Conservation (phyloP, 2,329 filamentous ascomycete species). For the Alternaria ethzedia region DNA sequence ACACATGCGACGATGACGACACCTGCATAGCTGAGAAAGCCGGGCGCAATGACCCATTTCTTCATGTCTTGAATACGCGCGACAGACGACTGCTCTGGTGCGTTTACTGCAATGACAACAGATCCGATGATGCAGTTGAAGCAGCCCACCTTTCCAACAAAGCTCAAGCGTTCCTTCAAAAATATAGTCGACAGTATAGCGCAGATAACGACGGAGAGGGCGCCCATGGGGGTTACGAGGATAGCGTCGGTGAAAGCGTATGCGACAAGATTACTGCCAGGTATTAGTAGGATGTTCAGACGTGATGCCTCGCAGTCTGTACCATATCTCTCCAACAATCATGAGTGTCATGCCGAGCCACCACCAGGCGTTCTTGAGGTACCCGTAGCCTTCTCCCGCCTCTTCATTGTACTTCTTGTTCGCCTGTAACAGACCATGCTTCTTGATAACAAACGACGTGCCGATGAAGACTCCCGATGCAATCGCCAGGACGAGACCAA, state of each 20-base stretch:
- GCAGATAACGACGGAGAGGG: conserved; percentile 89
- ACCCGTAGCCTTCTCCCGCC: conserved; percentile 95
- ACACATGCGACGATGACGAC: conserved; percentile 76
- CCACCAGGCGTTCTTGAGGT: conserved; percentile 94
- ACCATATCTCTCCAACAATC: conserved; percentile 88
- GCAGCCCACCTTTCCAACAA: conserved; percentile 94
- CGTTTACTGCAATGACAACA: conserved; percentile 93
- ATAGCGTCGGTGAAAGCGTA: conserved; percentile 98
- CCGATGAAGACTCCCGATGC: conserved; percentile 93
- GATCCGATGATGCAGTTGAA: conserved; percentile 94
- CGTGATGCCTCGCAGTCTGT: background rate
- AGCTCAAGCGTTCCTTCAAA: conserved; percentile 90
- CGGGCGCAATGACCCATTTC: conserved; percentile 80
- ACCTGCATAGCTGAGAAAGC: conserved; percentile 84
- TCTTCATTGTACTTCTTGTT: conserved; percentile 97
- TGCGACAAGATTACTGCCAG: conserved; percentile 81
- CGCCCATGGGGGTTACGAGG: conserved; percentile 88
- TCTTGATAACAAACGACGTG: conserved; percentile 93
- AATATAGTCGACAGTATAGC: conserved; percentile 93
- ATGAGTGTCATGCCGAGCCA: conserved; percentile 96
- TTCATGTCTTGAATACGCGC: conserved; percentile 92
- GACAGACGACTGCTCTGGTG: conserved; percentile 83
- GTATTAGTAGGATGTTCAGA: conserved; percentile 47
- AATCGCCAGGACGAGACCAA: conserved; percentile 86
- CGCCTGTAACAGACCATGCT: conserved; percentile 85